Evolutionary conservation across 2,329 filamentous ascomycete species (phyloP), one percentile per base, ranked within the genome.

Genomic region (Fusarium sp.): DNA sequence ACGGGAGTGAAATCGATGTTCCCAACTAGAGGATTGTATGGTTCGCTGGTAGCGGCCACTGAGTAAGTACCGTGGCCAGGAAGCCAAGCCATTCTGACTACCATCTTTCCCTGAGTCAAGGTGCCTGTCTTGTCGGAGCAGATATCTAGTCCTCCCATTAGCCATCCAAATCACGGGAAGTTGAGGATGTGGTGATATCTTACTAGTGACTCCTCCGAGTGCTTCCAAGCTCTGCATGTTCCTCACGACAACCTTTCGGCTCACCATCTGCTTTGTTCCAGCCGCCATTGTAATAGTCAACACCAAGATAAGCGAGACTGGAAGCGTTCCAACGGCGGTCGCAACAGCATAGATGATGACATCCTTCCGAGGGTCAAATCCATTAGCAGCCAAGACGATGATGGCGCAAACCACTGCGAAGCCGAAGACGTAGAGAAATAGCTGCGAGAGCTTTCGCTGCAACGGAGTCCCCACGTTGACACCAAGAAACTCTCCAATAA

Each of bases 371-470:
- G 76, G 58, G 31, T 73, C 45, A 67, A 78, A 80, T 72, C 46
- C 47, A 43, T 71, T 71, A 20, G 68, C 68, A 11, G 49, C 58
- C 5, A 73, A 18, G 3, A 66, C 70, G 6, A 72, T 60, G 31
- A 72, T 63, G 23, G 70, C 70, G 27, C 70, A 72, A 13, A 72
- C 48, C 3, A 72, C 27, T 1, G 71, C 69, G 4, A 69, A 64
- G 4, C 60, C 60, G 9, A 74, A 72, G 6, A 92, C 83, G 5
- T 87, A 78, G 20, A 91, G 84, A 25, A 90, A 90, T 51, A 92
- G 84, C 72, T 89, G 87, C 66, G 87, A 88, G 37, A 92, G 79
- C 72, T 90, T 91, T 58, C 86, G 85, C 74, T 91, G 89, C 31
- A 92, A 79, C 0, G 90, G 90, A 5, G 90, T 92, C 14, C 90